These are phyloP conservation scores for Phytophthora fragariaefolia DNA, from an alignment of 352 stramenopile genomes.

Conservation along the genomic window DNA sequence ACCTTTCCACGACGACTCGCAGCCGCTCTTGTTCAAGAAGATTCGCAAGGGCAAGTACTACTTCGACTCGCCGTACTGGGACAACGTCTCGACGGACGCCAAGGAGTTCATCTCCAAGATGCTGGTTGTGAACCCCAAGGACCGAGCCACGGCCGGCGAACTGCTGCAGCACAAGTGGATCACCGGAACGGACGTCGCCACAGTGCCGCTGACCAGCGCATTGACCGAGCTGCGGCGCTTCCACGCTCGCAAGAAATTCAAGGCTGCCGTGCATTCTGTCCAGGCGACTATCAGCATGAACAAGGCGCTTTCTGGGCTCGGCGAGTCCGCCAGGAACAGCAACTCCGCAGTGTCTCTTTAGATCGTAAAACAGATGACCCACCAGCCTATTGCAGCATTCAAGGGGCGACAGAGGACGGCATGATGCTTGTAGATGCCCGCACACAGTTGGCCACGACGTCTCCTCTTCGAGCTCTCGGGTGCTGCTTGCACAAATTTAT, in stretches of 20 bases:
- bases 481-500: slow-evolving; percentile 42
- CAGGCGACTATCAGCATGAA: slow-evolving; percentile 86
- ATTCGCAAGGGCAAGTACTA: slow-evolving; percentile 89
- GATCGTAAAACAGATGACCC: slow-evolving; percentile 25
- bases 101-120: slow-evolving; percentile 92
- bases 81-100: slow-evolving; percentile 88
- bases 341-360: slow-evolving; percentile 58
- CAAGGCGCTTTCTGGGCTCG: slow-evolving; percentile 57
- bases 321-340: slow-evolving; percentile 32
- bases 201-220: slow-evolving; percentile 75
- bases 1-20: slow-evolving; percentile 94
- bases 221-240: slow-evolving; percentile 82
- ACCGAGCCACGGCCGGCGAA: slow-evolving; percentile 63
- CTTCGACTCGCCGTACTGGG: slow-evolving; percentile 91
- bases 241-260: slow-evolving; percentile 86
- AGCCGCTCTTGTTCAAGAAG: slow-evolving; percentile 92
- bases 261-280: slow-evolving; percentile 80
- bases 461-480: slow-evolving; percentile 20
- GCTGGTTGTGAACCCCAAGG: slow-evolving; percentile 82
- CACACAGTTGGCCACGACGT: background rate
- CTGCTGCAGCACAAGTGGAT: slow-evolving; percentile 84
- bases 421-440: slow-evolving; percentile 1
- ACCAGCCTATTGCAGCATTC: slow-evolving; percentile 14
- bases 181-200: slow-evolving; percentile 67
- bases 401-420: slow-evolving; percentile 9